Conservation (phyloP, 208 protist species). For the Crithidia fasciculata region DNA sequence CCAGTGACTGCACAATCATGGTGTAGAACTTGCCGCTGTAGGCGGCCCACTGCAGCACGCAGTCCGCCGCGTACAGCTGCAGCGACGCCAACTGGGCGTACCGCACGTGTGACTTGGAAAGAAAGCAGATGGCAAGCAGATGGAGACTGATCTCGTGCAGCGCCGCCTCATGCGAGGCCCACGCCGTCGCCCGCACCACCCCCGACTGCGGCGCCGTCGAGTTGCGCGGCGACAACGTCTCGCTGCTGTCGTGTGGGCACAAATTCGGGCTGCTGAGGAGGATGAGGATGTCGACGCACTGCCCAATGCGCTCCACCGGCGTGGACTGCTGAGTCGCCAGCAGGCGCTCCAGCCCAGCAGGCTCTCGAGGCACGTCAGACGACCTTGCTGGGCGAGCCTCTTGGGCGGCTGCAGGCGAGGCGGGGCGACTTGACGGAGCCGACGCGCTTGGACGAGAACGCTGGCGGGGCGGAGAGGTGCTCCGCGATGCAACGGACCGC, state of each 20-base stretch:
- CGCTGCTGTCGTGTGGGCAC: conserved; percentile 35
- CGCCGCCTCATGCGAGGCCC: conserved; percentile 56
- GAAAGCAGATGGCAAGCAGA: conserved; percentile 54
- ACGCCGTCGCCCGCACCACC: conserved; percentile 63
- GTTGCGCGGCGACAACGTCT: conserved; percentile 26
- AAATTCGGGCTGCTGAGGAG: conserved; percentile 77
- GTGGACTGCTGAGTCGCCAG: conserved; percentile 23
- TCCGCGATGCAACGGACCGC: not conserved
- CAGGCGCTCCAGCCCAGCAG: conserved; percentile 18
- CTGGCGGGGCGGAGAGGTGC: conserved; percentile 13
- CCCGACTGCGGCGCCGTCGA: conserved; percentile 41
- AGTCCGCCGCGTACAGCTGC: conserved; percentile 67
- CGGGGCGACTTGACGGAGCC: not conserved
- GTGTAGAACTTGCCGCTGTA: conserved; percentile 72
- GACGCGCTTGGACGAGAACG: conserved; percentile 16
- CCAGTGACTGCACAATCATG: conserved; percentile 58
- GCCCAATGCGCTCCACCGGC: conserved; percentile 55
- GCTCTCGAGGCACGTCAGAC: not conserved
- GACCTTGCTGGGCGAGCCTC: not conserved
- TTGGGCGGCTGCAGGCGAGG: not conserved
- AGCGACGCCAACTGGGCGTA: conserved; percentile 41
- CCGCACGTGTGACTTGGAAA: conserved; percentile 25
- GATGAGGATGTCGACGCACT: conserved; percentile 79
- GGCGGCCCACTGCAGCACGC: conserved; percentile 68
- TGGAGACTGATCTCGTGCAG: conserved; percentile 53